Percentiles rank a stretch among this genome's conserved stretches.
Evolutionary conservation across 495 filamentous ascomycete species (phyloP).

Genomic region (Cenococcum geophilum): DNA sequence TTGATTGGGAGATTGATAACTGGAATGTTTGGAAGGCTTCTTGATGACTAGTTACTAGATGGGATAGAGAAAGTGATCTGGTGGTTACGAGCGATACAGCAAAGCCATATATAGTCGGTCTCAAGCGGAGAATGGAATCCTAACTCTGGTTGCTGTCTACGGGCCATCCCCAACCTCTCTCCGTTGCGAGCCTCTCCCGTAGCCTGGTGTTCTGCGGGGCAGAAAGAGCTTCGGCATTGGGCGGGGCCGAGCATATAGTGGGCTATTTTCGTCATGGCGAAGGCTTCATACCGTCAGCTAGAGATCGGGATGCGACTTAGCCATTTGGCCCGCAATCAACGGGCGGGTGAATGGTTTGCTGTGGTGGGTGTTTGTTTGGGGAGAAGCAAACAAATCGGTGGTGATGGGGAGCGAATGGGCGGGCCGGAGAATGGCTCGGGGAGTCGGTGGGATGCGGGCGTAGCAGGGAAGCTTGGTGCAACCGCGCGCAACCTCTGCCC

Average conservation of each 20-base stretch:
- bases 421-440: neutral
- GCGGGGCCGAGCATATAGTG: conserved; percentile 1
- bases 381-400: neutral
- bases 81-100: neutral
- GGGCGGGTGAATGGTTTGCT: neutral
- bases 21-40: neutral
- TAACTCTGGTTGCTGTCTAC: neutral
- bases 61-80: neutral
- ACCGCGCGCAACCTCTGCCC: too few species aligned
- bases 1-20: conserved; percentile 8
- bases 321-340: neutral
- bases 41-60: too few species aligned
- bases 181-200: conserved; percentile 2
- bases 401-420: neutral
- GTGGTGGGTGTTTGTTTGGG: neutral
- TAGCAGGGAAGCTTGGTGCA: neutral
- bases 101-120: conserved; percentile 2
- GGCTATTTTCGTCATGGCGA: neutral
- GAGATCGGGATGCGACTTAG: neutral
- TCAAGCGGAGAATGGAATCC: neutral
- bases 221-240: neutral
- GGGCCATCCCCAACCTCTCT: neutral
- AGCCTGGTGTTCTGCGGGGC: neutral
- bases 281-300: neutral
- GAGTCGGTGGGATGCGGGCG: neutral